A percentile compares a stretch with the other conserved stretches of the same genome.
phyloP scores from a whole-genome alignment of 352 stramenopile genomes.

The Achlya hypogyna region DNA sequence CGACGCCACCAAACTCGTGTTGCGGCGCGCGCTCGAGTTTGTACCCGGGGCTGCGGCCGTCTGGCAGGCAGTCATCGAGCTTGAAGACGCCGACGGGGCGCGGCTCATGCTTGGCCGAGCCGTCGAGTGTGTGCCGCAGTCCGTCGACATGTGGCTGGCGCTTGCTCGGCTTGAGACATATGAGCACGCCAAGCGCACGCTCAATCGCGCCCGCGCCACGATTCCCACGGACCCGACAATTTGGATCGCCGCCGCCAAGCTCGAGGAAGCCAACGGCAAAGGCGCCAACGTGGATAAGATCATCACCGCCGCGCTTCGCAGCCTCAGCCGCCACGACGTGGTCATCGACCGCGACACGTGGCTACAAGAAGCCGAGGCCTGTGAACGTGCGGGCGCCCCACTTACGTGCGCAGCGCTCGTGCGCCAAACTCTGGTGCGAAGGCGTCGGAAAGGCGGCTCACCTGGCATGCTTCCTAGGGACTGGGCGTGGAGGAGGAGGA shows the following conservation, averaged over 20 bases:
- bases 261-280: conserved; percentile 96
- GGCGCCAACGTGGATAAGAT: conserved; percentile 78
- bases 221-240: conserved; percentile 95
- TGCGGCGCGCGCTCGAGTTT: conserved; percentile 89
- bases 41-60: conserved; percentile 96
- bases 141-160: conserved; percentile 97
- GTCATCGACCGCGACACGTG: conserved; percentile 93
- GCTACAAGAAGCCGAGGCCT: conserved; percentile 94
- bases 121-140: conserved; percentile 97
- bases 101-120: conserved; percentile 91
- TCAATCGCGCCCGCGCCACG: conserved; percentile 92
- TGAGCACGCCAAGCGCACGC: conserved; percentile 94
- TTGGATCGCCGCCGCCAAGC: conserved; percentile 97
- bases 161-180: conserved; percentile 97
- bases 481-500: conserved; percentile 95
- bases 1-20: conserved; percentile 84
- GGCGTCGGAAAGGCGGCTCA: neutral
- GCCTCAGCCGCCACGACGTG: conserved; percentile 84
- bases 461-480: neutral
- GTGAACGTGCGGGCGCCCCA: conserved; percentile 84
- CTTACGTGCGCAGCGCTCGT: conserved; percentile 94
- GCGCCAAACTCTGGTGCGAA: conserved; percentile 76
- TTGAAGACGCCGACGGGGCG: conserved; percentile 96
- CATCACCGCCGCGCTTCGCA: conserved; percentile 74
- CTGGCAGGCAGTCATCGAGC: conserved; percentile 97